These are phyloP conservation scores for Lepidium africanum DNA, from an alignment of 345 rosid genomes.

Conservation along the genomic window DNA sequence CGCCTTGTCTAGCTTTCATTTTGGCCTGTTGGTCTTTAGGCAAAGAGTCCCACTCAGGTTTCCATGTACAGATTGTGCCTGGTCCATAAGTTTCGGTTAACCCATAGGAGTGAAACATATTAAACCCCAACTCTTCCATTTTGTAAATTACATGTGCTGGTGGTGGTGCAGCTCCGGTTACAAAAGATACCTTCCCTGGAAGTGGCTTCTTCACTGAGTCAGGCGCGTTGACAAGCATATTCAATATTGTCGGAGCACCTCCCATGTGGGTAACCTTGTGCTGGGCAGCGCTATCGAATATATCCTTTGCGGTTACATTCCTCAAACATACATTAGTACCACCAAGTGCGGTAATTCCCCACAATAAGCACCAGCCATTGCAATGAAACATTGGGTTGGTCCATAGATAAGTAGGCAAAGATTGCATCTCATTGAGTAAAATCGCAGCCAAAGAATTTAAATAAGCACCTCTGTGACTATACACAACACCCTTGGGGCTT, in stretches of 20 bases:
- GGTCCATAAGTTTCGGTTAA: slow-evolving; percentile 80
- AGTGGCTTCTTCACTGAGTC: slow-evolving; percentile 33
- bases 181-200: slow-evolving; percentile 42
- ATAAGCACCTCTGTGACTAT: slow-evolving; percentile 83
- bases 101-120: slow-evolving; percentile 55
- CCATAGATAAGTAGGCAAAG: slow-evolving; percentile 67
- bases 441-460: slow-evolving; percentile 54
- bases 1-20: slow-evolving; percentile 64
- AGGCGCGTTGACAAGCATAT: slow-evolving; percentile 52
- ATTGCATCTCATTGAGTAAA: slow-evolving; percentile 46
- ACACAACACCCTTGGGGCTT: slow-evolving; percentile 82
- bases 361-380: slow-evolving; percentile 83
- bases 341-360: slow-evolving; percentile 85
- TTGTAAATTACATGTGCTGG: slow-evolving; percentile 50
- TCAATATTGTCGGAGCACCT: slow-evolving; percentile 75
- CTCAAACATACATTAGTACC: slow-evolving; percentile 72
- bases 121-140: slow-evolving; percentile 63
- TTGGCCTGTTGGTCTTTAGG: slow-evolving; percentile 42
- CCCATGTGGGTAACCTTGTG: slow-evolving; percentile 76
- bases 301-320: slow-evolving; percentile 42
- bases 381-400: slow-evolving; percentile 94
- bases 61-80: slow-evolving; percentile 60
- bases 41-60: slow-evolving; percentile 62
- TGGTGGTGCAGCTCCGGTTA: slow-evolving; percentile 70
- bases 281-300: slow-evolving; percentile 43